phyloP scores from a whole-genome alignment of 2,329 filamentous ascomycete species.

The Colletotrichum cordylinicola region DNA sequence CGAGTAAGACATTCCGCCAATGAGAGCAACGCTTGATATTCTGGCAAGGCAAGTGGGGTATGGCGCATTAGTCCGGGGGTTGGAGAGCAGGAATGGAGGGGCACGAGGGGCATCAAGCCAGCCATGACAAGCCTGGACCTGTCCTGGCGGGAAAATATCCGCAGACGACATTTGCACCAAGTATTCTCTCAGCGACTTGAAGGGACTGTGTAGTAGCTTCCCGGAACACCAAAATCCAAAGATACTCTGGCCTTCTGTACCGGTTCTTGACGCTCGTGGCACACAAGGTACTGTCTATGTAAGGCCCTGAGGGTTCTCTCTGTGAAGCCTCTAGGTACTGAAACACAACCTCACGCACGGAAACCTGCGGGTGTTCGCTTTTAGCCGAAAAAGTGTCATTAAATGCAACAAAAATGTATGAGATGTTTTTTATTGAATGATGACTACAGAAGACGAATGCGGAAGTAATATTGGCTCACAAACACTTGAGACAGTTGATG shows the following conservation, averaged over 20 bases:
- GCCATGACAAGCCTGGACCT: neutral
- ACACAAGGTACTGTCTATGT: neutral
- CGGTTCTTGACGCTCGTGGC: neutral
- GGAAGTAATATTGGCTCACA: neutral
- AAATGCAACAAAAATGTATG: neutral
- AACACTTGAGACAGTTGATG: neutral
- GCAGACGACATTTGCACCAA: neutral
- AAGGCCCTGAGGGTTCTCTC: neutral
- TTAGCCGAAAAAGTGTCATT: neutral
- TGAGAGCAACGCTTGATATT: neutral
- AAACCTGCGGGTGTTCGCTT: neutral
- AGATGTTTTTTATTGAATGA: neutral
- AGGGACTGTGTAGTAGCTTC: neutral
- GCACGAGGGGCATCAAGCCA: neutral
- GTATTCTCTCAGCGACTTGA: neutral
- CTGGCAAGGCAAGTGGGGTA: neutral
- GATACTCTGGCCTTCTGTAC: neutral
- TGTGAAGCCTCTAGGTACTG: neutral
- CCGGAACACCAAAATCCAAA: neutral
- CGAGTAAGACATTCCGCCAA: constrained; percentile 12
- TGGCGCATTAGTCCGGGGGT: neutral
- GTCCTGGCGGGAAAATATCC: neutral
- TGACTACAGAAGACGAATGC: neutral
- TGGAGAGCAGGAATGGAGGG: constrained; percentile 4
- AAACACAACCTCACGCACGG: neutral